Evolutionary conservation across 306 rosid genomes (phyloP), one percentile per base, ranked within the genome.

Genomic region (Prunus mongolica): DNA sequence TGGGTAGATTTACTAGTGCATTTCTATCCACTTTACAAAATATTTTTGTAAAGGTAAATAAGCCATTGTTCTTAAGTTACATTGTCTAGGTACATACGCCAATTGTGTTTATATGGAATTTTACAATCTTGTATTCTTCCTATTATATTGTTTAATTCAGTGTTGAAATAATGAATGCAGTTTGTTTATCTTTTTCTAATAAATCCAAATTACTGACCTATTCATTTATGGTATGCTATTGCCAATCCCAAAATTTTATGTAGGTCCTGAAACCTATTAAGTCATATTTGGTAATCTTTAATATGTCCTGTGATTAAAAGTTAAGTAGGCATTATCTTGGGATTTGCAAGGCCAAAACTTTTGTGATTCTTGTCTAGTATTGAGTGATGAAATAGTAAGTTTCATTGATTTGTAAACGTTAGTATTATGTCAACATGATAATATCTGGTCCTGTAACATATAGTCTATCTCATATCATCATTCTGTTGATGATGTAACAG

Each of bases 401-500:
- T 24, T 22, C 24, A 25, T 27, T 58, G 27, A 34, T 72, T 52
- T 12, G n/a, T 44, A 38, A 72, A 6, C 20, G 32, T 44, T 20
- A 25, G 25, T 67, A 7, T 66, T 58, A n/a, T 58, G 58, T 30
- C 28, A 47, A 44, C 28, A 8, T 60, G 75, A 71, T 50, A 16
- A 15, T 55, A 50, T 27, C 41, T 45, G 34, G 25, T 45, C 73
- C 13, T 62, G 15, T 79, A 72, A 55, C 19, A 12, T 30, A 7
- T 30, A 60, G 4, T 19, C 41, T 66, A 78, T 64, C 78, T 81
- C 67, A 76, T 67, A n/a, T 54, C 67, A 30, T 64, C 65, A 46
- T 63, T 78, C 79, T 77, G 38, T 61, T 84, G 80, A 61, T 85
- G 80, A 76, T 71, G 63, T 55, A 79, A 57, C 82, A 87, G 92